Evolutionary conservation across 1,284 basidiomycete genomes (phyloP).

Genomic region (Prillingera fragicola): DNA sequence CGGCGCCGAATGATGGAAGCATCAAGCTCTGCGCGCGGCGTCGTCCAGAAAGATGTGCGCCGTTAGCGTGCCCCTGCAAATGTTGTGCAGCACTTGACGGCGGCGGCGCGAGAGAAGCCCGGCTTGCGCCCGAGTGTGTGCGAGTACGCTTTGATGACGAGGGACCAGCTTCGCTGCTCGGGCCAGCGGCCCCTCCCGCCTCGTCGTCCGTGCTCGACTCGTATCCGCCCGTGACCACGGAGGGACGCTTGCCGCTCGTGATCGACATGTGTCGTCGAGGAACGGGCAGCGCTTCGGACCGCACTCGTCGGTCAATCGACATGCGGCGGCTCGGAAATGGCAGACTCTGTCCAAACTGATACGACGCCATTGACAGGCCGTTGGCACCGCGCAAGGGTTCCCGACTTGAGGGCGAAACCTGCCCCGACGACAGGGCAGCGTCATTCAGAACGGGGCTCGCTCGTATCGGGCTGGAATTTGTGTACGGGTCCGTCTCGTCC

Average conservation of each 20-base stretch:
- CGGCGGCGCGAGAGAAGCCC: neutral
- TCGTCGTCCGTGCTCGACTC: slow-evolving; percentile 32
- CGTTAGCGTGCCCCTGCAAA: slow-evolving; percentile 1
- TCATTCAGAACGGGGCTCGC: neutral
- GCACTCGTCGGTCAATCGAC: neutral
- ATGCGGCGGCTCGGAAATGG: too few relatives aligned
- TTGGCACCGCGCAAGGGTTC: neutral
- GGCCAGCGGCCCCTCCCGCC: neutral
- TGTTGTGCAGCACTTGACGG: neutral
- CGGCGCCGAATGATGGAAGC: slow-evolving; percentile 4
- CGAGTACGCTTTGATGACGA: neutral
- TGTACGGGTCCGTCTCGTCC: too few relatives aligned
- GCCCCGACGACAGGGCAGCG: neutral
- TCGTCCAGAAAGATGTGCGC: slow-evolving; percentile 8
- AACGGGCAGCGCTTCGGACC: neutral
- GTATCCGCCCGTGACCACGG: slow-evolving; percentile 38
- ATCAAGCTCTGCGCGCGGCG: slow-evolving; percentile 25
- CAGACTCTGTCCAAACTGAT: too few relatives aligned
- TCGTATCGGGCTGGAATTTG: neutral
- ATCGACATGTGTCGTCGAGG: slow-evolving; percentile 2
- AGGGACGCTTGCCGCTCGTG: slow-evolving; percentile 18
- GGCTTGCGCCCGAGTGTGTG: neutral
- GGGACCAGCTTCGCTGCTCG: neutral
- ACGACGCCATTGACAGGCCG: neutral
- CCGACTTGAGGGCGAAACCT: neutral